These are phyloP conservation scores for Kluyveromyces starmeri DNA, from an alignment of 805 yeast genomes.

Conservation along the genomic window DNA sequence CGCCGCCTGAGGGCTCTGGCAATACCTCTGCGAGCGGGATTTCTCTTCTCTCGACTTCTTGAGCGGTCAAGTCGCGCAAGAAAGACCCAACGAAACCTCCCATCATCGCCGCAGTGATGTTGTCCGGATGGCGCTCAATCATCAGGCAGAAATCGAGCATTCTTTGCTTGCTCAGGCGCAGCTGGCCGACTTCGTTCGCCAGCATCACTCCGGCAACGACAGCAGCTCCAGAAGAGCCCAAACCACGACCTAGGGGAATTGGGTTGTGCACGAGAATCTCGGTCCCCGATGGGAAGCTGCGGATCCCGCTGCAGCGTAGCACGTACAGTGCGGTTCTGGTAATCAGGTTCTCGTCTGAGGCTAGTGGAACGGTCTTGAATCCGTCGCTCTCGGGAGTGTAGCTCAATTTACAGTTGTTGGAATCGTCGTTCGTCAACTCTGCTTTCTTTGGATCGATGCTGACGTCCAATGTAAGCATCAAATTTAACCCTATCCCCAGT, in stretches of 20 bases:
- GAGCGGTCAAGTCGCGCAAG: conserved; percentile 65
- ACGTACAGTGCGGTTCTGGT: conserved; percentile 92
- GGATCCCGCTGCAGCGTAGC: conserved; percentile 69
- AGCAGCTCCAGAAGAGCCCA: conserved; percentile 97
- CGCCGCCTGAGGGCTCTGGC: conserved; percentile 67
- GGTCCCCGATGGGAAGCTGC: conserved; percentile 78
- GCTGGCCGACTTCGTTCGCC: conserved; percentile 74
- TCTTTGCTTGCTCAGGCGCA: conserved; percentile 66
- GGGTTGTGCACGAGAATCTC: conserved; percentile 75
- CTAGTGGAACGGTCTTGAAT: conserved; percentile 67
- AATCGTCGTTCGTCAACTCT: conserved; percentile 44
- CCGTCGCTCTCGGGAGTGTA: conserved; percentile 72
- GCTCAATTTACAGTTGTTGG: conserved; percentile 57
- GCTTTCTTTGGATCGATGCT: conserved; percentile 44
- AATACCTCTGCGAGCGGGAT: conserved; percentile 80
- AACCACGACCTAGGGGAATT: conserved; percentile 92
- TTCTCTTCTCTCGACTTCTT: conserved; percentile 66
- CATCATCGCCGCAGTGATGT: conserved; percentile 97
- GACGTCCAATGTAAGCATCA: conserved; percentile 65
- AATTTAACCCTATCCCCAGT: conserved; percentile 77
- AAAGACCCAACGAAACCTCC: conserved; percentile 98
- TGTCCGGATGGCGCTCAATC: conserved; percentile 98
- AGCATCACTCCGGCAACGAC: conserved; percentile 93
- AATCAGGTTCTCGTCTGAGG: conserved; percentile 71
- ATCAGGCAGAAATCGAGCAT: conserved; percentile 90